Evolutionary conservation across 768 basidiomycete species (phyloP).

Genomic region (Mycena galopus): DNA sequence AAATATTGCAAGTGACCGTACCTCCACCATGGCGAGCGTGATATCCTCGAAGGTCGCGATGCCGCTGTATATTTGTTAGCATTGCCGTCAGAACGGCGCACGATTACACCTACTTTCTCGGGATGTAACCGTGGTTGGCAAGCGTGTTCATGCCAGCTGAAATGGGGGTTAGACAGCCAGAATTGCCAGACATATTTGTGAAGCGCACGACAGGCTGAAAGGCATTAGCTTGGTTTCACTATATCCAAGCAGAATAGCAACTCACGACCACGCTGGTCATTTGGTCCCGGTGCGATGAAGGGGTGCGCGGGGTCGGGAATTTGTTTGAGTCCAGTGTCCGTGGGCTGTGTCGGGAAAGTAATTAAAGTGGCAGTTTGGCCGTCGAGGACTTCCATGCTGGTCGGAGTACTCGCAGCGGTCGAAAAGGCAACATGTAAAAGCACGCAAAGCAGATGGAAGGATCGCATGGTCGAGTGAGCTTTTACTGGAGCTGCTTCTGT

Average conservation of each 20-base stretch:
- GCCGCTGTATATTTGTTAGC: constrained; percentile 19
- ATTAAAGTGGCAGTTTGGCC: constrained; percentile 30
- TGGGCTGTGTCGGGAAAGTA: constrained; percentile 1
- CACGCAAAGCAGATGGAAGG: too few relatives aligned
- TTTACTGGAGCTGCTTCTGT: too few relatives aligned
- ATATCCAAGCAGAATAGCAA: background rate
- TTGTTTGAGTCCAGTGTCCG: constrained; percentile 22
- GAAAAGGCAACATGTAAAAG: too few relatives aligned
- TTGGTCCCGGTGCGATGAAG: constrained; percentile 28
- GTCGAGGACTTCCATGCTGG: constrained; percentile 31
- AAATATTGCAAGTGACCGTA: too few relatives aligned
- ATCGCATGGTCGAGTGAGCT: too few relatives aligned
- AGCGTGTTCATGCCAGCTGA: constrained; percentile 33
- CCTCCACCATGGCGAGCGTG: constrained; percentile 11
- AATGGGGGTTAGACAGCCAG: background rate
- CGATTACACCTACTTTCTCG: constrained; percentile 26
- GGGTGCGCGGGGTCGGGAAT: constrained; percentile 22
- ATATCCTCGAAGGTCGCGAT: constrained; percentile 31
- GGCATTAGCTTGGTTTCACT: too few relatives aligned
- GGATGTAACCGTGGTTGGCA: too few relatives aligned
- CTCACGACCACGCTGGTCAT: constrained; percentile 31
- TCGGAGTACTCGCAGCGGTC: too few relatives aligned
- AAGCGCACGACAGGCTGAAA: too few relatives aligned
- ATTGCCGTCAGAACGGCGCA: background rate
- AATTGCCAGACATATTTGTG: too few relatives aligned